Conservation (phyloP, 2,329 filamentous ascomycete genomes). For the Nemania sp. region DNA sequence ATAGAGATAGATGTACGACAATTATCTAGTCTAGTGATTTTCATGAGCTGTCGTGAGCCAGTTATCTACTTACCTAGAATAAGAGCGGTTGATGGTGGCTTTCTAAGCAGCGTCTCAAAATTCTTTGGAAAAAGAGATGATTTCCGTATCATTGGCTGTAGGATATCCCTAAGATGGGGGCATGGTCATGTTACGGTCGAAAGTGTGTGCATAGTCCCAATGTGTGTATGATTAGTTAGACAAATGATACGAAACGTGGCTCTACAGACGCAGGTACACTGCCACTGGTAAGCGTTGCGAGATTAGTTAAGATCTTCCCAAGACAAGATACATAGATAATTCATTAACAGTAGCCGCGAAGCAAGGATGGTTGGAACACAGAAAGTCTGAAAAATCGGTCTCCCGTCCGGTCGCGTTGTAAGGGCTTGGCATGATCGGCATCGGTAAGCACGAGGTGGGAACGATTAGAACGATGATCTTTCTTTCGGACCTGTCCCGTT, state of each 20-base stretch:
- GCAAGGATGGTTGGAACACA: conserved; percentile 22
- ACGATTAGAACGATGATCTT: conserved; percentile 4
- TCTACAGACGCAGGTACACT: not conserved
- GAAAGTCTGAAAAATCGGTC: conserved; percentile 9
- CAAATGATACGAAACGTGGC: not conserved
- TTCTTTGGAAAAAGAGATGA: not conserved
- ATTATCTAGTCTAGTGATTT: not conserved
- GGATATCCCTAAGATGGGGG: not conserved
- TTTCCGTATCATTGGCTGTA: not conserved
- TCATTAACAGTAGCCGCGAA: conserved; percentile 1
- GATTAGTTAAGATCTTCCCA: not conserved
- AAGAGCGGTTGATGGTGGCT: not conserved
- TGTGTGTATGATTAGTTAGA: not conserved
- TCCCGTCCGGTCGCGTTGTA: not conserved
- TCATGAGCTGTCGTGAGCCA: not conserved
- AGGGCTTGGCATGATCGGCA: not conserved
- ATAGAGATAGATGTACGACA: not conserved
- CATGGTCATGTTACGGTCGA: not conserved
- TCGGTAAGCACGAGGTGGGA: conserved; percentile 4
- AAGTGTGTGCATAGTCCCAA: not conserved
- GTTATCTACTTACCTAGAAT: not conserved
- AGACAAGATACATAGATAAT: not conserved
- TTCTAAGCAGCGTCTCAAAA: not conserved
- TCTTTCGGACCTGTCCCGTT: conserved; percentile 1
- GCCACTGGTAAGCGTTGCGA: not conserved